A percentile compares a stretch with the other conserved stretches of the same genome.
phyloP scores from a whole-genome alignment of 495 filamentous ascomycete genomes.

The Neurospora sp. region DNA sequence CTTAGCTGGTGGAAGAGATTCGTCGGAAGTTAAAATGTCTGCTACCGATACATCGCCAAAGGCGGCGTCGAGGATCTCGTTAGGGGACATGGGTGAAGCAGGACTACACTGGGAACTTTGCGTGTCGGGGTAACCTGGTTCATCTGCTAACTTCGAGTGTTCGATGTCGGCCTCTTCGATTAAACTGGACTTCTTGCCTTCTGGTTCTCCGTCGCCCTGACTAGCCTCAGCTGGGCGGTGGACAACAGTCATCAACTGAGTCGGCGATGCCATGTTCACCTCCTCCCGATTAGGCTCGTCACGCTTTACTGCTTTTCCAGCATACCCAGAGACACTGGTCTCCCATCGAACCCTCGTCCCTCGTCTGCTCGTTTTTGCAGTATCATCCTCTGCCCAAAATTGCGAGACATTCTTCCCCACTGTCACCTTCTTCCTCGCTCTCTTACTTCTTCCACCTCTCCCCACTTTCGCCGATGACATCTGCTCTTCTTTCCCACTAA shows the following conservation, averaged over 20 bases:
- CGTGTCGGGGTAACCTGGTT: neutral
- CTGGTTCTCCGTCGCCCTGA: neutral
- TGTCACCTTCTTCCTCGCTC: neutral
- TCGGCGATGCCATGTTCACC: neutral
- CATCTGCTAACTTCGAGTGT: neutral
- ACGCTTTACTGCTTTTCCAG: neutral
- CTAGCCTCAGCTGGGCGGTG: neutral
- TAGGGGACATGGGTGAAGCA: neutral
- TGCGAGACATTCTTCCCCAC: conserved; percentile 4
- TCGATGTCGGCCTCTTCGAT: neutral
- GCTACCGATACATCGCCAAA: neutral
- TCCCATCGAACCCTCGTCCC: neutral
- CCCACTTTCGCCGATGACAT: neutral
- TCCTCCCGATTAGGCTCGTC: neutral
- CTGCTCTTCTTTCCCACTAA: neutral
- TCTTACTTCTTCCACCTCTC: neutral
- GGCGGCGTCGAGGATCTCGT: neutral
- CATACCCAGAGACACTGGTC: neutral
- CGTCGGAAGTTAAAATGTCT: neutral
- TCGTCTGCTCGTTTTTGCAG: neutral
- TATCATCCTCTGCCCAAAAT: conserved; percentile 6
- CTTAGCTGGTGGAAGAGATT: conserved; percentile 4
- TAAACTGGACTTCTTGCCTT: neutral
- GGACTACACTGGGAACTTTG: neutral
- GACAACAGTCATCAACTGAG: neutral